These are phyloP conservation scores for Cylindrotheca closterium DNA, from an alignment of 108 stramenopile genomes.

Conservation along the genomic window DNA sequence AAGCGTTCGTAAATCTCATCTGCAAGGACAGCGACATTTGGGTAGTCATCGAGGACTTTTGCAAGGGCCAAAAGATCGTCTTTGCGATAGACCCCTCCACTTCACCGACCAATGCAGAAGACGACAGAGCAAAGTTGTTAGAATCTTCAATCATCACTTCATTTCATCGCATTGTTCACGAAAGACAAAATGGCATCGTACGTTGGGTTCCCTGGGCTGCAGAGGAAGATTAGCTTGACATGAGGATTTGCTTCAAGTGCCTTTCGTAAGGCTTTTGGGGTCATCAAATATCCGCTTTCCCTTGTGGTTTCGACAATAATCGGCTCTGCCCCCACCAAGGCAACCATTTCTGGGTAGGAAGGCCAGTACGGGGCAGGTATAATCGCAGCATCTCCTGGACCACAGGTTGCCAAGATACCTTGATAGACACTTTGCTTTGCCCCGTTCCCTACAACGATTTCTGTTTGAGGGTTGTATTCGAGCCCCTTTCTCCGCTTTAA, in stretches of 20 bases:
- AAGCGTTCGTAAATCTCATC: constrained; percentile 99
- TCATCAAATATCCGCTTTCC: constrained; percentile 81
- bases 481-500: constrained; percentile 78
- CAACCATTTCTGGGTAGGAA: constrained; percentile 95
- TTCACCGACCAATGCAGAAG: too few relatives aligned
- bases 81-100: constrained; percentile 75
- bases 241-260: constrained; percentile 64
- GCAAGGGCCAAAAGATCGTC: constrained; percentile 66
- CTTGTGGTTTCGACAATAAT: constrained; percentile 85
- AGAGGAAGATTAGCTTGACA: constrained; percentile 87
- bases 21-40: constrained; percentile 76
- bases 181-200: too few relatives aligned
- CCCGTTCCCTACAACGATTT: constrained; percentile 95
- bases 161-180: constrained; percentile 11
- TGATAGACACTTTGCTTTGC: constrained; percentile 96
- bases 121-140: too few relatives aligned
- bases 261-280: constrained; percentile 61
- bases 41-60: constrained; percentile 63
- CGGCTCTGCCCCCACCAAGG: constrained; percentile 80
- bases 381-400: constrained; percentile 88
- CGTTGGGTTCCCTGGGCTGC: constrained; percentile 99
- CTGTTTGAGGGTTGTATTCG: constrained; percentile 70
- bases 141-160: not conserved
- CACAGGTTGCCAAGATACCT: constrained; percentile 84
- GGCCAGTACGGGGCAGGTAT: constrained; percentile 97